Evolutionary conservation across 2,329 filamentous ascomycete genomes (phyloP), one percentile per base, ranked within the genome.

Genomic region (Cryphonectria naterciae): DNA sequence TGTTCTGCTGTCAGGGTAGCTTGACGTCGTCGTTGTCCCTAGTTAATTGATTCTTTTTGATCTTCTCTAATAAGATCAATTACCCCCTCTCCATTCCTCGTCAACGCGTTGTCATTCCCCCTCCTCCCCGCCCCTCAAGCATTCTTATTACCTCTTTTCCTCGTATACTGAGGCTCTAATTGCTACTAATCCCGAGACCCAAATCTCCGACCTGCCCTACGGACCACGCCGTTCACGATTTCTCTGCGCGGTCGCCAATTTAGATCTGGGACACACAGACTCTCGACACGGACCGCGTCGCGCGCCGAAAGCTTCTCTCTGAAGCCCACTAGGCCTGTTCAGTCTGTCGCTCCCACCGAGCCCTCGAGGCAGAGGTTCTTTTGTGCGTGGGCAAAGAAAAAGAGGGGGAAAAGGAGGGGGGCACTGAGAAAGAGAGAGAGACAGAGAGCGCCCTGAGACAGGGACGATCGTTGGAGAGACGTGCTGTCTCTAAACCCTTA

Each of bases 41-140:
- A 2, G 25, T 39, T 25, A 39, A n/a, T n/a, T 61, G 22, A 37
- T 39, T 39, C 32, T 61, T n/a, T 28, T 10, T n/a, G 58, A 19
- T 39, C 35, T 37, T 39, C 58, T 61, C 58, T 61, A 61, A 61
- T 61, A 61, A 61, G 58, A 61, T 35, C 58, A 61, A n/a, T n/a
- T 61, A 22, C 28, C 43, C 28, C 63, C 28, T 65, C 41, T 49
- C 25, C 28, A 52, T 65, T 46, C 63, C 41, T 49, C 63, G 22
- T 17, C 37, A 4, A 37, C 25, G 63, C 63, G 63, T 5, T 65
- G 41, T 32, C 63, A 19, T 13, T 19, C 41, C 19, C 32, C n/a
- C 35, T 46, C 39, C 28, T 58, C 54, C 52, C 22, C n/a, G 32
- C 32, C 54, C 58, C 58, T 10, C 58, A 8, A 37, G 35, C 35